Evolutionary conservation across 441 rosid species (phyloP), one percentile per base, ranked within the genome.

Genomic region (Breynia disticha): DNA sequence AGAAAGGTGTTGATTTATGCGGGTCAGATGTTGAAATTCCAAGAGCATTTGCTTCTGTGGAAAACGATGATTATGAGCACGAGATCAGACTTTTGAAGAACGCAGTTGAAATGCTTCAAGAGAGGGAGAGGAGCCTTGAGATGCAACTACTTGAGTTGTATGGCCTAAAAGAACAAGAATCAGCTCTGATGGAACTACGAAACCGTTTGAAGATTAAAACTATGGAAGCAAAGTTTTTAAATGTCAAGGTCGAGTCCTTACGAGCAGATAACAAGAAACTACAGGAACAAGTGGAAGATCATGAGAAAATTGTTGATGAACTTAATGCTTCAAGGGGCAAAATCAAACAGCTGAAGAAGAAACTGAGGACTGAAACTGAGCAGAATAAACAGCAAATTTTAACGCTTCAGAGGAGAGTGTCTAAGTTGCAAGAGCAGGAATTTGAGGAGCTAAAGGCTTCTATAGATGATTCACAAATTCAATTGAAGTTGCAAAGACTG

Each of bases 81-180:
- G 95, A 91, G 73, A 78, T 87, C 47, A 72, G 58, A 52, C 64
- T 75, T 55, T 73, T 91, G 47, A 79, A 64, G 48, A 71, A 61
- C 76, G 73, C 72, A 24, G 86, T 87, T 28, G 61, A 73, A 55
- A 61, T 63, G 43, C 86, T 91, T 11, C 76, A 50, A 59, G 96
- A 86, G 58, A 76, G 80, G 69, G 96, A 87, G 69, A 80, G 78
- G 62, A 74, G 72, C 55, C 87, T 87, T 0, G 95, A 91, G 76
- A 75, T 62, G 16, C 85, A 81, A 68, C 51, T 91, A 60, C 75
- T 86, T 1, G 95, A 91, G 68, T 91, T 76, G 52, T 87, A 91
- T 54, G 94, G 94, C 22, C 84, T 82, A n/a, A 87, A 86, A 67
- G 95, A 87, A 66, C 90, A 83, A 65, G 87, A 85, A 68, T 55